These are phyloP conservation scores for Phytopythium oedochilum DNA, from an alignment of 352 stramenopile species.

Conservation along the genomic window DNA sequence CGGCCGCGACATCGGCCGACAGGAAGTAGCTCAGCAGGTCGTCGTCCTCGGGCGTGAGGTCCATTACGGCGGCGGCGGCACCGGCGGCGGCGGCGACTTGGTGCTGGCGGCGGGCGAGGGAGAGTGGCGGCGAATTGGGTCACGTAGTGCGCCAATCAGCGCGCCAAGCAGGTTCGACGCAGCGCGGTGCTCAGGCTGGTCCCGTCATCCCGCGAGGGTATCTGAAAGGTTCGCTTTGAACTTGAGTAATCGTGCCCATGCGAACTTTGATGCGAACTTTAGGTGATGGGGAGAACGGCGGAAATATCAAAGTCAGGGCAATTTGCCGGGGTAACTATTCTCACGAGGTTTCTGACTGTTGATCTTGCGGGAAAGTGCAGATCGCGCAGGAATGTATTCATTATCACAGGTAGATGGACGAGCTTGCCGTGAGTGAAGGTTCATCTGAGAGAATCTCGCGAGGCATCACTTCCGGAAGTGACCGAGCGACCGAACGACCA, in stretches of 20 bases:
- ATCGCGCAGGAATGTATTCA: background rate
- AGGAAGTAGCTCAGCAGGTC: slow-evolving; percentile 87
- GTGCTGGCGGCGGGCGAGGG: background rate
- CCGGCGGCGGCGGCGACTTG: background rate
- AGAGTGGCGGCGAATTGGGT: background rate
- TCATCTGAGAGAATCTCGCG: background rate
- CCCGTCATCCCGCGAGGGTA: background rate
- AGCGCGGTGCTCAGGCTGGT: too few relatives aligned
- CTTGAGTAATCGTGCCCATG: background rate
- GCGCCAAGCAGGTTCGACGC: background rate
- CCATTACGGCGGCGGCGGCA: slow-evolving; percentile 29
- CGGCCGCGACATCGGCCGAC: slow-evolving; percentile 59
- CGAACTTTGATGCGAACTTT: background rate
- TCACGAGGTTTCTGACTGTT: too few relatives aligned
- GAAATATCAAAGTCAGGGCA: too few relatives aligned
- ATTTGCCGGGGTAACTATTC: too few relatives aligned
- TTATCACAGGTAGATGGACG: background rate
- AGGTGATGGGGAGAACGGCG: too few relatives aligned
- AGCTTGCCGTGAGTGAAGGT: too few relatives aligned
- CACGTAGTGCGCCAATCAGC: slow-evolving; percentile 2
- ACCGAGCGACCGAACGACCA: background rate
- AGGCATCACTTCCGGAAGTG: background rate
- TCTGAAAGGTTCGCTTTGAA: background rate
- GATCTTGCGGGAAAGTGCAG: too few relatives aligned
- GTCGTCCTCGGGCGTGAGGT: slow-evolving; percentile 83